Base-by-base conservation (phyloP, 441 rosid species). In the Kokia cookei region DNA sequence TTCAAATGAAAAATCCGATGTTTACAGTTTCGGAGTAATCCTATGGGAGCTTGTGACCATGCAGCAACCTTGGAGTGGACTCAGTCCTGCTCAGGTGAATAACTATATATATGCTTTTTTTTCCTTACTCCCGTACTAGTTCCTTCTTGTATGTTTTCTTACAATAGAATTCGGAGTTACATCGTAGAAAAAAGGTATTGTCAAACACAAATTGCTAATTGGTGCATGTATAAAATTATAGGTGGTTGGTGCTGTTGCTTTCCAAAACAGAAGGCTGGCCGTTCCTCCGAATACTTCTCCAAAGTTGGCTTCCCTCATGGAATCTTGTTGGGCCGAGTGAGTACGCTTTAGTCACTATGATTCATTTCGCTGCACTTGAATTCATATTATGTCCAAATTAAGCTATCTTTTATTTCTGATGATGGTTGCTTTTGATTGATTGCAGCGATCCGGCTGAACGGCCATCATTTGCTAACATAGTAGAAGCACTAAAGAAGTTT, bases 181-280 rank as follows among this genome's bases (percentile, higher is more conserved):
- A 32, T 6, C 37, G 37, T 4, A 32, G 6, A 32, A 32, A 32
- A 32, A 32, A 5, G 37, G 1, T 32, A 32, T 32, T 32, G 37
- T 32, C 37, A 32, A 32, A 32, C 37, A 32, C 6, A 32, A 32
- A 32, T 32, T 54, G 3, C 40, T 66, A 15, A 19, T 45, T 53
- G 68, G 55, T 69, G 51, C 45, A 22, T 32, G 37, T 63, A 19
- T 24, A 24, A 48, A 6, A 69, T 69, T 71, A 48, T 57, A 95
- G 99, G 99, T 95, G 48, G 99, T 95, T 59, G 99, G 99, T 80
- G 99, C 98, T 6, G 98, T 95, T 71, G 99, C 98, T 12, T 95
- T 91, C 84, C 98, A 95, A 82, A 95, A 95, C 75, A 89, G 99
- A 82, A 87, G 89, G 82, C 95, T 93, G n/a, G 29, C 87, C 9